Conservation (phyloP, 768 basidiomycete genomes). For the Tricholoma matsutake region DNA sequence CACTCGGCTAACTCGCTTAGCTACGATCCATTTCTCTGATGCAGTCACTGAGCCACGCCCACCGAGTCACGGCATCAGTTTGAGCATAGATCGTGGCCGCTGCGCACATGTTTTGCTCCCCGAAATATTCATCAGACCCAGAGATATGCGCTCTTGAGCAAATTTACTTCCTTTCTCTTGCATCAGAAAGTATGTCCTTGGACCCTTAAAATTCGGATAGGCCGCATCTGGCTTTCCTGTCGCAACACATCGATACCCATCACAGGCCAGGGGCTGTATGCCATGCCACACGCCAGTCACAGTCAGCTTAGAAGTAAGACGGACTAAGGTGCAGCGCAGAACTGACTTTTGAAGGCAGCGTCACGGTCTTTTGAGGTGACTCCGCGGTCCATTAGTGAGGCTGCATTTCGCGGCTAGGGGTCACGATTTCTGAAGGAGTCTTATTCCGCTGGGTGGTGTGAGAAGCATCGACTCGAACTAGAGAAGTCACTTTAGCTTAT, state of each 20-base stretch:
- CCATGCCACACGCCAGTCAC: too few relatives aligned
- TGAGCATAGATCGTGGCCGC: too few relatives aligned
- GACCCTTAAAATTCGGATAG: neutral
- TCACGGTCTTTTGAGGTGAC: neutral
- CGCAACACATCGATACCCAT: neutral
- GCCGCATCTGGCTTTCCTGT: neutral
- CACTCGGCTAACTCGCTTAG: too few relatives aligned
- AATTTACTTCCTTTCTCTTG: too few relatives aligned
- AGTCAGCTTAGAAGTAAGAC: neutral
- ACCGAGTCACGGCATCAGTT: too few relatives aligned
- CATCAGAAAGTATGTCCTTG: neutral
- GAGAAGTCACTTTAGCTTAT: neutral
- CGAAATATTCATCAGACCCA: too few relatives aligned
- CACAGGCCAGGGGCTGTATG: neutral
- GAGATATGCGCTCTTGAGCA: too few relatives aligned
- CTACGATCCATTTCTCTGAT: too few relatives aligned
- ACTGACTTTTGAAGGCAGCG: neutral
- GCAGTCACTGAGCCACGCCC: too few relatives aligned
- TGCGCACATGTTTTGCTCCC: too few relatives aligned
- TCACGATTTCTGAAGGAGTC: neutral
- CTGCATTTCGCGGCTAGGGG: neutral
- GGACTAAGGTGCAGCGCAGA: neutral
- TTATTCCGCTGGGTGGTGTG: neutral
- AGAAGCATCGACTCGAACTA: neutral
- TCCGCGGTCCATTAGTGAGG: neutral